Base-by-base conservation (phyloP, 805 yeast species). In the Vanderwaltozyma polyspora region DNA sequence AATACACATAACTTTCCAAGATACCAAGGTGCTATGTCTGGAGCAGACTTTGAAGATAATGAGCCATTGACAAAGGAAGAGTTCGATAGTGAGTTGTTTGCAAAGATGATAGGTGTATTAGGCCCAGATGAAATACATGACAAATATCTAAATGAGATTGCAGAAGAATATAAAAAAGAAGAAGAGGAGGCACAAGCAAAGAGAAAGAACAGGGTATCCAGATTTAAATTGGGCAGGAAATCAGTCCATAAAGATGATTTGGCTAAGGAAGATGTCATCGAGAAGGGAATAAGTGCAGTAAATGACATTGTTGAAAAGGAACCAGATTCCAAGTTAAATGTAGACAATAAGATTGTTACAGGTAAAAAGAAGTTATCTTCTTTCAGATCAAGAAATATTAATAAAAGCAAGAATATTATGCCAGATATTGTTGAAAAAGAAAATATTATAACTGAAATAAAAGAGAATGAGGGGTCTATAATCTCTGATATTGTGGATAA, bases 1-100 rank as follows among this genome's bases (percentile, higher is more conserved):
- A 58, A 58, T 34, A 55, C 57, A 1, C 54, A 49, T 27, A 42
- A 36, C 5, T 42, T 44, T 26, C 28, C 45, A 31, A 18, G 29
- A 21, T 29, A 17, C 23, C 34, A 36, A 11, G 43, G 35, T 29
- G 25, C 17, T 6, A 34, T 38, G 19, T 28, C 29, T 13, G 45
- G 40, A 25, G 40, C 9, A 23, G 17, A 39, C 3, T n/a, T n/a
- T n/a, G n/a, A n/a, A n/a, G n/a, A n/a, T n/a, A n/a, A n/a, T n/a
- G 28, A 23, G 9, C 3, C 15, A 3, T 23, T 35, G 16, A 26
- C 41, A 3, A 28, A 33, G 10, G 46, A 45, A 13, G 57, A 49
- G 5, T 56, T 56, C 36, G 61, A 56, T 36, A 37, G 47, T 24
- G 61, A 56, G 24, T 35, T 56, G 16, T 52, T 56, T 39, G 59